Percentiles rank a stretch among this genome's conserved stretches.
phyloP scores from a whole-genome alignment of 2,329 filamentous ascomycete species.

The Trichoderma sp. region DNA sequence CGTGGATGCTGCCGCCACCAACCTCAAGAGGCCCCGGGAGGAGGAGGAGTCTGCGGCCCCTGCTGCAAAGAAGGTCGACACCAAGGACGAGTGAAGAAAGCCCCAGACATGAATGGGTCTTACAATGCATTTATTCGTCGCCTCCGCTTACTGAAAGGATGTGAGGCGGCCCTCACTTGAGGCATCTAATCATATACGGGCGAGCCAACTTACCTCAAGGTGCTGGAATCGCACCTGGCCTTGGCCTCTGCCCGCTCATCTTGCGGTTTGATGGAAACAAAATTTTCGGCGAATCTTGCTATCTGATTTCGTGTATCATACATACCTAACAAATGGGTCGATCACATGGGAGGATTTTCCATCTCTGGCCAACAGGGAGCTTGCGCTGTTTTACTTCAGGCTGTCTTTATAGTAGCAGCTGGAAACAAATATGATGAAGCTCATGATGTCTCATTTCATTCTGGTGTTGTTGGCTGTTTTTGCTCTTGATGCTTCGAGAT shows the following conservation, averaged over 20 bases:
- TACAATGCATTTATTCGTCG: background rate
- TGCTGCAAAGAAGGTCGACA: slow-evolving; percentile 65
- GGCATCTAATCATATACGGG: slow-evolving; percentile 9
- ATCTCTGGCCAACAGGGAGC: background rate
- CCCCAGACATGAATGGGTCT: background rate
- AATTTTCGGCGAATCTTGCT: background rate
- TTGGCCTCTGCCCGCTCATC: background rate
- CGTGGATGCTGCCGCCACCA: slow-evolving; percentile 34
- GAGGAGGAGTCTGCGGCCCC: slow-evolving; percentile 51
- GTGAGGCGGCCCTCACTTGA: background rate
- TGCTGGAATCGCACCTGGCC: background rate
- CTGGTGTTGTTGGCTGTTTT: too few species aligned
- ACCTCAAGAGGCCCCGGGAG: slow-evolving; percentile 59
- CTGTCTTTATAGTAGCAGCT: slow-evolving; percentile 1
- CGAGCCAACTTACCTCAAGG: background rate
- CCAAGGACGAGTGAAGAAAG: slow-evolving; percentile 45
- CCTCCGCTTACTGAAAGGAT: background rate
- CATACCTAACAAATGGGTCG: background rate
- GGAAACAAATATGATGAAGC: slow-evolving; percentile 1
- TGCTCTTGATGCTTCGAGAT: too few species aligned
- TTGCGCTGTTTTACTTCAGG: background rate
- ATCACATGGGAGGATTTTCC: background rate
- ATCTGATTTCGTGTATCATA: slow-evolving; percentile 15
- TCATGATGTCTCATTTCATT: slow-evolving; percentile 2
- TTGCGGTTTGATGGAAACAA: slow-evolving; percentile 3